Base-by-base conservation (phyloP, 495 filamentous ascomycete species). In the Penicillium steckii region DNA sequence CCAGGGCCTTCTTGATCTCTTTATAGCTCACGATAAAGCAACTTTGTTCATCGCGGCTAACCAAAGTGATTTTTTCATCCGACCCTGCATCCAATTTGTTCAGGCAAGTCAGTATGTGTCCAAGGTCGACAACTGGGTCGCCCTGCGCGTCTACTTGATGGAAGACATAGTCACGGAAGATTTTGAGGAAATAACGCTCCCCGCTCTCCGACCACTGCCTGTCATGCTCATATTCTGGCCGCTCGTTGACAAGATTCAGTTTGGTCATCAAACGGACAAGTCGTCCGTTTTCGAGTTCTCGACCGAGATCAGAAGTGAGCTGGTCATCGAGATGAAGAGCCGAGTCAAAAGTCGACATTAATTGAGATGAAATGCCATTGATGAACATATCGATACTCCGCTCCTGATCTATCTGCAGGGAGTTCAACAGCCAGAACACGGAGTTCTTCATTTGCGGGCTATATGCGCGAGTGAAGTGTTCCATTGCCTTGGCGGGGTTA, bases 141-240 rank as follows among this genome's bases (percentile, higher is more conserved):
- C 88, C 90, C 52, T 89, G 79, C 22, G 82, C 79, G 59, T 97
- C 90, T 21, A 96, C 90, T 50, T 93, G 90, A 67, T 98, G 94
- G 70, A 97, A 98, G 45, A 97, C 87, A 53, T 95, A 97, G 68
- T 98, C 95, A 37, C 94, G 85, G 77, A 97, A 97, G 26, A 98
- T 78, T 70, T 95, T 95, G 47, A 97, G 71, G 58, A 85, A 86
- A 63, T 95, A 95, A n/a, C 91, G 81, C 55, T 95, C 88, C 2
- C 91, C 91, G 18, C 82, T 92, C 67, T 96, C 91, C 12, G 89
- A 86, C 91, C 91, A 97, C 44, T 83, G 80, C 15, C 73, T 74
- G 45, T 88, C 82, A 22, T 83, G 78, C 19, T 89, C 87, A 48
- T 85, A 85, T 61, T 97, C 93, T 2, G 89, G 90, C 4, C 94